phyloP scores from a whole-genome alignment of 139 green algal species.

The Bryopsis sp. region DNA sequence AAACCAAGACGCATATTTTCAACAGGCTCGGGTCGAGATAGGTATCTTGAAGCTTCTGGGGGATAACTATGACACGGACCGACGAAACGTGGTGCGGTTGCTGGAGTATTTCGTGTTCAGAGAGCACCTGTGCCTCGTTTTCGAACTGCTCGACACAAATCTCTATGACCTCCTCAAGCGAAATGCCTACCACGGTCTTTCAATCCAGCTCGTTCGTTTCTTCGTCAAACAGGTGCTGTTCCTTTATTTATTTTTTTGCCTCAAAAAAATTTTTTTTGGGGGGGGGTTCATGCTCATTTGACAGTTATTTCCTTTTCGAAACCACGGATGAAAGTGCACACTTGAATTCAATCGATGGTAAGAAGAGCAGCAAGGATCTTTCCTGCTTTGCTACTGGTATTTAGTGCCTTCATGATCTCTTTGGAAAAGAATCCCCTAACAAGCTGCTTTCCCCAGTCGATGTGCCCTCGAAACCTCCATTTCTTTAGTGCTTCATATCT shows the following conservation, averaged over 20 bases:
- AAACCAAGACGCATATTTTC: conserved; percentile 94
- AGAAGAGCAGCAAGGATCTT: too few relatives aligned
- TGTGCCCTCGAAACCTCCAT: too few relatives aligned
- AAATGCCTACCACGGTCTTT: conserved; percentile 87
- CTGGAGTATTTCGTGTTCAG: conserved; percentile 84
- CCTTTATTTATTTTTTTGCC: background rate
- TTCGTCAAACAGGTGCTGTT: conserved; percentile 56
- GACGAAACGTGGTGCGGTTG: conserved; percentile 89
- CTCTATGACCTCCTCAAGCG: conserved; percentile 95
- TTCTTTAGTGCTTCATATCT: too few relatives aligned
- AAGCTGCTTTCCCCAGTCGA: too few relatives aligned
- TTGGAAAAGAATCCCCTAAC: too few relatives aligned
- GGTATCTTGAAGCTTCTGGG: conserved; percentile 91
- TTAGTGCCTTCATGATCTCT: too few relatives aligned
- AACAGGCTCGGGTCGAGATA: conserved; percentile 68
- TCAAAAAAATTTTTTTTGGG: too few relatives aligned
- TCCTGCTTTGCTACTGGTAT: too few relatives aligned
- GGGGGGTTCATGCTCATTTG: too few relatives aligned
- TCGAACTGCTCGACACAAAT: conserved; percentile 94
- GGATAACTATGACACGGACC: conserved; percentile 63
- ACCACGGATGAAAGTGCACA: too few relatives aligned
- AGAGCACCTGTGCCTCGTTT: conserved; percentile 93
- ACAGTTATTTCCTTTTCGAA: too few relatives aligned
- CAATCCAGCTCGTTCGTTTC: conserved; percentile 74
- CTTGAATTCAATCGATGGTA: too few relatives aligned